Conservation (phyloP, 202 grass and related monocot species). For the Elaeis oleifera region DNA sequence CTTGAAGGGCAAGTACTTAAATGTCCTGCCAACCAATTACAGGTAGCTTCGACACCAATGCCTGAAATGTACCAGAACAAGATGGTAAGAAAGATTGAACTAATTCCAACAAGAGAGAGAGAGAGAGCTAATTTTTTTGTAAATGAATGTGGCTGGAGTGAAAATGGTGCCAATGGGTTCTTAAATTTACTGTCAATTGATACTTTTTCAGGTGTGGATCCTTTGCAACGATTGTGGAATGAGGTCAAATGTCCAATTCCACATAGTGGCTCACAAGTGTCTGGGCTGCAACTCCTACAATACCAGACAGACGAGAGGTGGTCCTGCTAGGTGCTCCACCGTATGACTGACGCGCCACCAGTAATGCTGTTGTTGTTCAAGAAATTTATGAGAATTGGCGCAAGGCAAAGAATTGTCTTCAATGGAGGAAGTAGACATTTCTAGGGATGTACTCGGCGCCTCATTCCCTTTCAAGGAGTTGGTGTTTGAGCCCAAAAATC, state of each 20-base stretch:
- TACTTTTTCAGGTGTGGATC: constrained; percentile 50
- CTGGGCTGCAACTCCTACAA: constrained; percentile 64
- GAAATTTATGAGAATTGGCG: too few relatives aligned
- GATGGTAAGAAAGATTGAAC: constrained; percentile 45
- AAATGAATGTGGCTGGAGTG: too few relatives aligned
- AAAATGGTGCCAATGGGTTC: too few relatives aligned
- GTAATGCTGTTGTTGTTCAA: too few relatives aligned
- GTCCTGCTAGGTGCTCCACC: neutral
- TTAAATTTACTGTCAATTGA: neutral
- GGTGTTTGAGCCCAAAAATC: too few relatives aligned
- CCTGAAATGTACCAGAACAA: constrained; percentile 62
- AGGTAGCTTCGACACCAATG: constrained; percentile 74
- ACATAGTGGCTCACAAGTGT: constrained; percentile 76
- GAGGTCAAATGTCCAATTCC: constrained; percentile 59
- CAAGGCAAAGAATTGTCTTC: too few relatives aligned
- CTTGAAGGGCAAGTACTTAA: too few relatives aligned
- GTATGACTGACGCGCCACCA: too few relatives aligned
- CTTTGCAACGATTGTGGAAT: constrained; percentile 80
- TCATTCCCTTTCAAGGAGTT: too few relatives aligned
- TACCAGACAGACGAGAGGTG: constrained; percentile 55
- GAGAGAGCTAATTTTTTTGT: too few relatives aligned
- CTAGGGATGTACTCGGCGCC: too few relatives aligned
- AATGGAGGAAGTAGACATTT: too few relatives aligned
- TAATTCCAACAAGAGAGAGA: neutral
- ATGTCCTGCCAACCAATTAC: neutral